Base-by-base conservation (phyloP, 805 yeast genomes). In the Alloascoidea hylecoeti region DNA sequence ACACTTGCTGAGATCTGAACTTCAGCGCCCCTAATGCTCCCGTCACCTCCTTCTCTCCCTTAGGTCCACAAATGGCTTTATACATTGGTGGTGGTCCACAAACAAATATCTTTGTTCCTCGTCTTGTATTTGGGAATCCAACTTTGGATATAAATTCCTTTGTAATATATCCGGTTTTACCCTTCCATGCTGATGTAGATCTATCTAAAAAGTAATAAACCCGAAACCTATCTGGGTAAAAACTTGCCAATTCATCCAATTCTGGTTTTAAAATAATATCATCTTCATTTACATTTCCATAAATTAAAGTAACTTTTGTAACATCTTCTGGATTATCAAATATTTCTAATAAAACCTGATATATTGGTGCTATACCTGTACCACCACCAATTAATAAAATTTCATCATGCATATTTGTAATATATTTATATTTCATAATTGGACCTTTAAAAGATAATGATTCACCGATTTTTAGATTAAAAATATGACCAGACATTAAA, bases 391-490 rank as follows among this genome's bases (percentile, higher is more conserved):
- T 61, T 61, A 70, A 66, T 18, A 67, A 50, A 46, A 70, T 70
- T 40, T 70, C 63, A 47, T 78, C 71, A 58, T 66, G 81, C 46
- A 76, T 72, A 62, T 81, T 81, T 49, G 84, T 78, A 50, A 67
- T 70, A 83, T 84, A 82, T 54, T 77, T 74, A 82, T 85, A 82
- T 60, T 82, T 82, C 45, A 65, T 60, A 43, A 78, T 68, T 46
- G 92, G 92, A 36, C 94, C 94, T 59, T 79, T 80, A 66, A 82
- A 81, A 3, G 88, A 56, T 38, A 82, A 68, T 33, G 84, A 72
- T 49, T 82, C 94, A 50, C 72, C 63, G 42, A 68, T 72, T 53
- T 75, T 73, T 55, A 82, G 67, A 39, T 60, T 59, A 49, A 65
- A 66, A 37, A 78, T 57, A 55, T 80, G 84, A 49, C 63, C 62